These are phyloP conservation scores for Botrytis paeoniae DNA, from an alignment of 2,329 filamentous ascomycete species.

Conservation along the genomic window DNA sequence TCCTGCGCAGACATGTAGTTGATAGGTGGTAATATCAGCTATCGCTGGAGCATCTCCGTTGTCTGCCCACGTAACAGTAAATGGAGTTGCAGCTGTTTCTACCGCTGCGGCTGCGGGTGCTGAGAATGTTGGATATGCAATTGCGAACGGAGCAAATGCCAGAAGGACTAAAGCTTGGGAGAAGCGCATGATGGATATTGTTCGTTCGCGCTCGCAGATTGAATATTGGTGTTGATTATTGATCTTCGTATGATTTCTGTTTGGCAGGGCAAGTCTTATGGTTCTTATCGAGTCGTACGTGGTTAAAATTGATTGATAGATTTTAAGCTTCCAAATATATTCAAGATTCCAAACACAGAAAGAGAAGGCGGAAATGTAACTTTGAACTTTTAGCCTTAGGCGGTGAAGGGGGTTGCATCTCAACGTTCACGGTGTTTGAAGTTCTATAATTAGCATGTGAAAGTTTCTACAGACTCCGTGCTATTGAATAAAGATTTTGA, in stretches of 20 bases:
- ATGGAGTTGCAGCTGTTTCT: slow-evolving; percentile 47
- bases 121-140: slow-evolving; percentile 46
- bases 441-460: slow-evolving; percentile 10
- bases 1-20: slow-evolving; percentile 59
- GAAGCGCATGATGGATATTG: slow-evolving; percentile 28
- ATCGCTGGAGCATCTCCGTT: slow-evolving; percentile 49
- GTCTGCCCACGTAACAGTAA: slow-evolving; percentile 57
- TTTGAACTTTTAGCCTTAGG: slow-evolving; percentile 11
- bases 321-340: not conserved
- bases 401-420: not conserved
- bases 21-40: slow-evolving; percentile 51
- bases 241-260: not conserved
- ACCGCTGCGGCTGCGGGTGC: slow-evolving; percentile 50
- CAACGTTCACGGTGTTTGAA: slow-evolving; percentile 1
- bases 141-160: slow-evolving; percentile 27
- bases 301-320: not conserved
- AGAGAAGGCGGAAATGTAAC: not conserved
- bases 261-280: not conserved
- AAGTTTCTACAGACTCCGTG: not conserved
- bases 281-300: not conserved
- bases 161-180: slow-evolving; percentile 26
- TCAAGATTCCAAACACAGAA: not conserved
- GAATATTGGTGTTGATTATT: not conserved
- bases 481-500: not conserved
- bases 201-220: slow-evolving; percentile 9